A percentile compares a stretch with the other conserved stretches of the same genome.
Conservation (phyloP, 1,284 basidiomycete species). For the Mrakiaceae sp. region DNA sequence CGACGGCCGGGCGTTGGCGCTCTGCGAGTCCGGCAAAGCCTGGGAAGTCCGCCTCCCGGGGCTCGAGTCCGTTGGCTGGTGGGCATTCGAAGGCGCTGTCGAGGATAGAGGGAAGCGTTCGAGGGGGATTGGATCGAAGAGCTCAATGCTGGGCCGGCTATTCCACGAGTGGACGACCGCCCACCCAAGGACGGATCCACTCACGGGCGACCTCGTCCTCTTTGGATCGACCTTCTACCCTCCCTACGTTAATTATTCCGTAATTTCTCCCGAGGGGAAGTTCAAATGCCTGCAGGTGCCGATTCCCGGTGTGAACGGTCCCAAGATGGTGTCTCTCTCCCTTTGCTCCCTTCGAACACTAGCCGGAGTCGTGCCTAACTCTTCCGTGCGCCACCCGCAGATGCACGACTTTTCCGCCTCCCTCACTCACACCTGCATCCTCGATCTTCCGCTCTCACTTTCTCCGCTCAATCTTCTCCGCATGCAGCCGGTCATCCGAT, state of each 20-base stretch:
- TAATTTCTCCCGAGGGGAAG: constrained; percentile 32
- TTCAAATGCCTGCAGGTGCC: constrained; percentile 15
- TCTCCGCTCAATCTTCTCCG: constrained; percentile 38
- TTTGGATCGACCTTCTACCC: constrained; percentile 39
- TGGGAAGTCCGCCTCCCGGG: constrained; percentile 32
- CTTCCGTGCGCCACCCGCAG: constrained; percentile 10
- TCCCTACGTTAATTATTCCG: constrained; percentile 37
- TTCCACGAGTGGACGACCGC: constrained; percentile 41
- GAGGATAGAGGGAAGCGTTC: background rate
- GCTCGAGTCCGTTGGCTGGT: constrained; percentile 39
- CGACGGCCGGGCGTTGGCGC: constrained; percentile 37
- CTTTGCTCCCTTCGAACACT: background rate
- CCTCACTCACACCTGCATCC: constrained; percentile 35
- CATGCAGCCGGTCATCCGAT: constrained; percentile 38
- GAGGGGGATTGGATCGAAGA: background rate
- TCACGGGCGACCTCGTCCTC: constrained; percentile 38
- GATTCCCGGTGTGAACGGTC: constrained; percentile 26
- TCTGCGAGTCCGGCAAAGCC: constrained; percentile 41
- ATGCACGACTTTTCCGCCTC: constrained; percentile 43
- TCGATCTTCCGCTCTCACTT: constrained; percentile 41
- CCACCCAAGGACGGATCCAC: constrained; percentile 39
- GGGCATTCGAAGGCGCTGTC: background rate
- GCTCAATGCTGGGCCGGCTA: constrained; percentile 21
- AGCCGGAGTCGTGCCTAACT: background rate
- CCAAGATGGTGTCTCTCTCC: constrained; percentile 25